A percentile compares a stretch with the other conserved stretches of the same genome.
Evolutionary conservation across 495 filamentous ascomycete genomes (phyloP).

Genomic region (Mytilinidion resinicola): DNA sequence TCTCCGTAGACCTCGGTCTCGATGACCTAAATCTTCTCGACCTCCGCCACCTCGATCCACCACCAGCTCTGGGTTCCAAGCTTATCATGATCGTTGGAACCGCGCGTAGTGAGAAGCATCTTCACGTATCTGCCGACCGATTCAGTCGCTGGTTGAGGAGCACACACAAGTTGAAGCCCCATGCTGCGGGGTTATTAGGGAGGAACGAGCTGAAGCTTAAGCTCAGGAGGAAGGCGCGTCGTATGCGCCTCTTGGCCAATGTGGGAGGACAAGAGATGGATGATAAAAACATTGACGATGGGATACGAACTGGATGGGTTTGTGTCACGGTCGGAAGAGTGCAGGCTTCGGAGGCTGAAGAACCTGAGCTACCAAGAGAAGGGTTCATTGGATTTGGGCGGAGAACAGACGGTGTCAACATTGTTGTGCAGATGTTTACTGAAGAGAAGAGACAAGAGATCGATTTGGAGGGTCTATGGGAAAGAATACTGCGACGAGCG

Average conservation of each 20-base stretch:
- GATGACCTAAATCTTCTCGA: constrained; percentile 73
- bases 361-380: constrained; percentile 32
- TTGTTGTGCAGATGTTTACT: constrained; percentile 89
- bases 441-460: constrained; percentile 77
- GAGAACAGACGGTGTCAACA: constrained; percentile 47
- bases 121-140: constrained; percentile 86
- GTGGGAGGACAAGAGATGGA: constrained; percentile 47
- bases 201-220: constrained; percentile 87
- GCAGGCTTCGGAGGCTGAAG: constrained; percentile 41
- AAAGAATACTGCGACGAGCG: constrained; percentile 36
- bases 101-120: constrained; percentile 84
- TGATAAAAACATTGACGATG: constrained; percentile 57
- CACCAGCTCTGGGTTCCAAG: constrained; percentile 77
- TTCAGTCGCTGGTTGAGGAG: constrained; percentile 79
- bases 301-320: constrained; percentile 87
- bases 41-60: constrained; percentile 74
- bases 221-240: constrained; percentile 68
- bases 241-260: constrained; percentile 64
- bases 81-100: constrained; percentile 92
- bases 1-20: constrained; percentile 74
- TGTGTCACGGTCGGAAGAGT: constrained; percentile 82
- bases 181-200: constrained; percentile 82
- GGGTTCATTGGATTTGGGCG: constrained; percentile 71
- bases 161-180: constrained; percentile 59
- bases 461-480: constrained; percentile 78